Evolutionary conservation across 257 asterid genomes (phyloP), one percentile per base, ranked within the genome.

Genomic region (Salvia splendens): DNA sequence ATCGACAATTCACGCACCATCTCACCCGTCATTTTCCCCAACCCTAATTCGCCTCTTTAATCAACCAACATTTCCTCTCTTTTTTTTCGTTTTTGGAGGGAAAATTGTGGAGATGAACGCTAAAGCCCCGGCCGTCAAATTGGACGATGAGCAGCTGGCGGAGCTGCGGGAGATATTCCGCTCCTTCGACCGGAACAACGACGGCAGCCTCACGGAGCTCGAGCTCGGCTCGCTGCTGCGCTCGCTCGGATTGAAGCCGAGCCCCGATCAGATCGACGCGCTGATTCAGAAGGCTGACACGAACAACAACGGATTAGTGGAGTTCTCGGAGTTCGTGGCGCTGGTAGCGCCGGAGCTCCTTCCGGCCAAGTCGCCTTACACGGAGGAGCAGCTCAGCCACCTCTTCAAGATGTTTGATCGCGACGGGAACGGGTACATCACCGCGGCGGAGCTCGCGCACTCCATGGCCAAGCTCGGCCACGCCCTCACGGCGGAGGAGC

Each of bases 401-500:
- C 74, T 92, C 46, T 92, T 92, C 53, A 75, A 73, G 78, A 79
- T 92, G 86, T 92, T 92, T 24, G 96, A 92, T 57, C 79, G 96
- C 12, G 96, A 92, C n/a, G 96, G 96, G 8, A 86, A 89, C 56
- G 98, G 95, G 0, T 91, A 67, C 59, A 89, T 91, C 33, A 91
- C 98, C 11, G 96, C 96, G 42, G 96, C 95, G 0, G 96, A 92
- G 80, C 81, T 92, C 83, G 98, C 95, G 16, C 98, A 87, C 79
- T 92, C 98, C 8, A 91, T 91, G 98, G 98, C 98, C 0, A 84
- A 81, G 79, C 93, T 89, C 4, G 96, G 95, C 7, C 96, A 92
- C 77, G 88, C 98, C 32, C 82, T 89, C 79, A 89, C 95, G 8
- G 98, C 86, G 0, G 98, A 81, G 77, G 98, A 92, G 72, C 84